Percentiles rank a stretch among this genome's conserved stretches.
These are phyloP conservation scores for Adansonia grandidieri DNA, from an alignment of 441 rosid genomes.

Conservation along the genomic window DNA sequence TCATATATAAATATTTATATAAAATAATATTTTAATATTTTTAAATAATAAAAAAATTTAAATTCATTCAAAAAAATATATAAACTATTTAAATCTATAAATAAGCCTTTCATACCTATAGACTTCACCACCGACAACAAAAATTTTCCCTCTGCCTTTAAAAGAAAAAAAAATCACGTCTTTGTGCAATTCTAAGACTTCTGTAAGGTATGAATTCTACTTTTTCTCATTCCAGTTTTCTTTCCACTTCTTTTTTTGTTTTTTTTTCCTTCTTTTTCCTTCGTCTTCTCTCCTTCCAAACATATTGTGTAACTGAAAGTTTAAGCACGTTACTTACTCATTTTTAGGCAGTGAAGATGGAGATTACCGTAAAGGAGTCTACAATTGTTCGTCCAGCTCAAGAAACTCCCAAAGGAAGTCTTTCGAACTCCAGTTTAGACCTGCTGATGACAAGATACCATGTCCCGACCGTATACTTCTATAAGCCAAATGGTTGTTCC, in stretches of 20 bases:
- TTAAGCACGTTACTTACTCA: background rate
- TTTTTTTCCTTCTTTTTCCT: too few relatives aligned
- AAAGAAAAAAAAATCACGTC: background rate
- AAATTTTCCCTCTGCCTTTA: too few relatives aligned
- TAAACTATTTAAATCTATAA: too few relatives aligned
- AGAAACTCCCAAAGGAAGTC: constrained; percentile 29
- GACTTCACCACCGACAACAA: too few relatives aligned
- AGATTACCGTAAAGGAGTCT: constrained; percentile 30
- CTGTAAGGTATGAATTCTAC: background rate
- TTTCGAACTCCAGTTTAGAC: constrained; percentile 43
- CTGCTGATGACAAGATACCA: constrained; percentile 19
- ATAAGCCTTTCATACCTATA: too few relatives aligned
- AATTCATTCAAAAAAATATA: too few relatives aligned
- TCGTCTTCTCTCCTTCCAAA: too few relatives aligned
- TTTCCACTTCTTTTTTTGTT: too few relatives aligned
- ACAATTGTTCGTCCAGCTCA: constrained; percentile 35
- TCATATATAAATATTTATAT: too few relatives aligned
- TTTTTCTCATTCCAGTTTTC: too few relatives aligned
- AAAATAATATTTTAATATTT: too few relatives aligned
- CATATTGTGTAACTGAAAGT: background rate
- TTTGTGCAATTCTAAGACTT: background rate
- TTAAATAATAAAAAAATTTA: too few relatives aligned
- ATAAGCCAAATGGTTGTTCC: constrained; percentile 25
- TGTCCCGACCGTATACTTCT: constrained; percentile 26
- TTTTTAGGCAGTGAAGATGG: constrained; percentile 23